Base-by-base conservation (phyloP, 305 asterid species). In the Fraxinus albicans region DNA sequence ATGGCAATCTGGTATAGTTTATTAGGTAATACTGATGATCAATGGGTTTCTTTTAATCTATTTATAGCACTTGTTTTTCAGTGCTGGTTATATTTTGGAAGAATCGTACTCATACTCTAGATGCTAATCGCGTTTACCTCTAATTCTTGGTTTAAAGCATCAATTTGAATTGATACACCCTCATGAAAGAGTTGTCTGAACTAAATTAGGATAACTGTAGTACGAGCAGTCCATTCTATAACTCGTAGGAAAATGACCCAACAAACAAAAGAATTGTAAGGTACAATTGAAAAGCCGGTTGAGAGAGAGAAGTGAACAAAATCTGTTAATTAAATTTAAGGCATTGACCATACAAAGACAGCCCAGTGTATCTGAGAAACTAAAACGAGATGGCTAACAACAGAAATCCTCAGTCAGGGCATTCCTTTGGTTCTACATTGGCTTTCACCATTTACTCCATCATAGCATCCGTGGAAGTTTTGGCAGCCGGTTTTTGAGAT, bases 381-480 rank as follows among this genome's bases (percentile, higher is more conserved):
- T 77, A 42, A 36, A 58, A 76, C 79, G 65, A 44, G 76, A 79
- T 50, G 77, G 29, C 84, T 38, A 23, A 81, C 50, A 75, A 33
- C 63, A 79, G 40, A 83, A 67, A 50, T 36, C 69, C 72, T 77
- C 29, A 36, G 33, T 47, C 53, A 55, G 42, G 69, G 27, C 38
- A 35, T 17, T 82, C 40, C 53, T 77, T 40, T 15, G 73, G 23
- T 42, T 67, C 44, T 31, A 19, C 36, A 25, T 10, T 50, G 33
- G 27, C 40, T 13, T 53, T 23, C 77, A 79, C 29, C 12, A 19
- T 69, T 80, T 85, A 92, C 90, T 93, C 95, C 87, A 87, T 85
- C 98, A 95, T 93, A 85, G 91, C 88, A 85, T 89, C 94, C 10
- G 8, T 5, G 0, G 92, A 83, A 35, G 91, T 67, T 84, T 82